Conservation (phyloP, 1,139 yeast genomes). For the Geotrichum reessii region DNA sequence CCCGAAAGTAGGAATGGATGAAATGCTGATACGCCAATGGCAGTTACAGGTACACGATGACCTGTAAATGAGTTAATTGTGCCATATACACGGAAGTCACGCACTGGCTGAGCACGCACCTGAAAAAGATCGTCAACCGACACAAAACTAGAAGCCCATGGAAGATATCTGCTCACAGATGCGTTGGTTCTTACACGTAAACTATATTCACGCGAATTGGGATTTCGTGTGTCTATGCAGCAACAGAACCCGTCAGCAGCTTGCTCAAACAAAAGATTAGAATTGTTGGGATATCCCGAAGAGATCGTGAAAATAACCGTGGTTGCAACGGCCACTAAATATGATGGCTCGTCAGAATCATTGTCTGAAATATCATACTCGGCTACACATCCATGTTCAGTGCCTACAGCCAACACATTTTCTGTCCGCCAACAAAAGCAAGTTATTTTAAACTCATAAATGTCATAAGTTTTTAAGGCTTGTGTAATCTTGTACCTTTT, state of each 20-base stretch:
- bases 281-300: conserved; percentile 34
- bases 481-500: conserved; percentile 24
- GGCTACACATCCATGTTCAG: conserved; percentile 58
- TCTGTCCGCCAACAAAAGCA: conserved; percentile 52
- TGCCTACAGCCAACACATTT: conserved; percentile 53
- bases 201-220: conserved; percentile 37
- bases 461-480: conserved; percentile 22
- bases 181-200: conserved; percentile 36
- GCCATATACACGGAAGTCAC: conserved; percentile 31
- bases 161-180: conserved; percentile 35
- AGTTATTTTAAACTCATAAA: conserved; percentile 37
- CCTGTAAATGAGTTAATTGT: conserved; percentile 19
- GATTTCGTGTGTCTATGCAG: conserved; percentile 42
- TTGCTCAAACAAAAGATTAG: conserved; percentile 43
- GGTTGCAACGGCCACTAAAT: conserved; percentile 43
- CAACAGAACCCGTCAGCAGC: conserved; percentile 45
- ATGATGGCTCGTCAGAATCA: conserved; percentile 43
- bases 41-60: conserved; percentile 39
- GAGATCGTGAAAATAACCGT: conserved; percentile 47
- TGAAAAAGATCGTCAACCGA: conserved; percentile 42
- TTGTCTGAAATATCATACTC: conserved; percentile 46
- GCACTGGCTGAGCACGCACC: conserved; percentile 37
- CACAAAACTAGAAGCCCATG: conserved; percentile 39
- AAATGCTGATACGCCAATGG: conserved; percentile 39
- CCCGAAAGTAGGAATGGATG: conserved; percentile 65